Evolutionary conservation across 1,284 basidiomycete genomes (phyloP).

Genomic region (Ceratobasidium sp.): DNA sequence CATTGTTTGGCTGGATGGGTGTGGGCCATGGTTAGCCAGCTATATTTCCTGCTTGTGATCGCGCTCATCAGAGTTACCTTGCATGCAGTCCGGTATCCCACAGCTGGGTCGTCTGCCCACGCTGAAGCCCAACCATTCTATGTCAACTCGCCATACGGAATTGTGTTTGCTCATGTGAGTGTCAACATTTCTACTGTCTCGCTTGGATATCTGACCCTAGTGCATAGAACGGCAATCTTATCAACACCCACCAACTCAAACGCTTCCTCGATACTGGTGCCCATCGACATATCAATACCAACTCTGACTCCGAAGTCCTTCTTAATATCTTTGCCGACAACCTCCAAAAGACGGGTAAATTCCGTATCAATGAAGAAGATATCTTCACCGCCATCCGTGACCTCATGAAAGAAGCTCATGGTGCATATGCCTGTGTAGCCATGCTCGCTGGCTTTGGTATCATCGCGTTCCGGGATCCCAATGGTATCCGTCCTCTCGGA

Average conservation of each 20-base stretch:
- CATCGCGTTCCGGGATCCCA: constrained; percentile 98
- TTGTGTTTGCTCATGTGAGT: constrained; percentile 94
- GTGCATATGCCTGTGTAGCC: constrained; percentile 95
- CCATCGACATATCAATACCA: constrained; percentile 98
- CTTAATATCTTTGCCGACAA: constrained; percentile 98
- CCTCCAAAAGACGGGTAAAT: constrained; percentile 97
- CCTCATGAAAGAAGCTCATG: constrained; percentile 86
- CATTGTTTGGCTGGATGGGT: constrained; percentile 92
- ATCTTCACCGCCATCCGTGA: constrained; percentile 93
- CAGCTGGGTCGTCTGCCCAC: constrained; percentile 94
- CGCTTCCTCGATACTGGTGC: constrained; percentile 95
- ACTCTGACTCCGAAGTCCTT: constrained; percentile 95
- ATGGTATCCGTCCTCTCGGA: constrained; percentile 93
- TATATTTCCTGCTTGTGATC: constrained; percentile 45
- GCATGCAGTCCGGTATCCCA: constrained; percentile 87
- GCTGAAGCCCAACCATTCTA: constrained; percentile 99
- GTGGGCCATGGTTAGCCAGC: constrained; percentile 85
- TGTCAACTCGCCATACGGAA: constrained; percentile 98
- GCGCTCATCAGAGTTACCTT: constrained; percentile 24
- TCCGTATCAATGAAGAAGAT: constrained; percentile 99
- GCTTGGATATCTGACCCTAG: constrained; percentile 6
- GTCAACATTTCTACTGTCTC: not conserved
- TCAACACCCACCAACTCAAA: constrained; percentile 86
- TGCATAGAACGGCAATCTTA: constrained; percentile 92
- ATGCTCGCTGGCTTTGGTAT: constrained; percentile 99